These are phyloP conservation scores for Chimonanthus salicifolius DNA, from an alignment of 164 flowering plant species.

Conservation along the genomic window DNA sequence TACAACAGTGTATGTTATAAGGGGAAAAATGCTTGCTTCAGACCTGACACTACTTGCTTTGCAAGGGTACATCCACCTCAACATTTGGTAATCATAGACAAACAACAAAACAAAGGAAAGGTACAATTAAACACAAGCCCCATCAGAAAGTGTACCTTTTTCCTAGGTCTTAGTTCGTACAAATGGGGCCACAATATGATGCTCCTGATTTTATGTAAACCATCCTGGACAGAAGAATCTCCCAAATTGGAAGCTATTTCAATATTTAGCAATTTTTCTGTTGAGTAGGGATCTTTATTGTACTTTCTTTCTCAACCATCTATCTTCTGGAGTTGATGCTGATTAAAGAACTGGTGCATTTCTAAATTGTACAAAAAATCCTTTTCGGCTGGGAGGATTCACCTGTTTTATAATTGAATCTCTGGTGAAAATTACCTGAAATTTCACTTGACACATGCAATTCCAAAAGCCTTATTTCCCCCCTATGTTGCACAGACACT, in stretches of 20 bases:
- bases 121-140: neutral
- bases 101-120: neutral
- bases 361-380: neutral
- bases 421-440: too few species aligned
- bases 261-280: neutral
- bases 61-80: neutral
- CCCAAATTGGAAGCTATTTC: neutral
- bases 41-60: too few species aligned
- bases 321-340: neutral
- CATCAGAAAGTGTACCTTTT: neutral
- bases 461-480: too few species aligned
- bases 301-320: neutral
- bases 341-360: neutral
- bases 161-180: neutral
- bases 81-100: too few species aligned
- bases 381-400: too few species aligned
- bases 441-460: too few species aligned
- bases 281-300: neutral
- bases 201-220: too few species aligned
- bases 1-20: slow-evolving; percentile 11
- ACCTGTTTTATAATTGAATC: too few species aligned
- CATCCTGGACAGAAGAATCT: neutral
- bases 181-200: neutral
- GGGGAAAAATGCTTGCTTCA: neutral
- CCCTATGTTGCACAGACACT: too few species aligned